Conservation (phyloP, 176 grass and related monocot genomes). For the Oryza rufipogon region DNA sequence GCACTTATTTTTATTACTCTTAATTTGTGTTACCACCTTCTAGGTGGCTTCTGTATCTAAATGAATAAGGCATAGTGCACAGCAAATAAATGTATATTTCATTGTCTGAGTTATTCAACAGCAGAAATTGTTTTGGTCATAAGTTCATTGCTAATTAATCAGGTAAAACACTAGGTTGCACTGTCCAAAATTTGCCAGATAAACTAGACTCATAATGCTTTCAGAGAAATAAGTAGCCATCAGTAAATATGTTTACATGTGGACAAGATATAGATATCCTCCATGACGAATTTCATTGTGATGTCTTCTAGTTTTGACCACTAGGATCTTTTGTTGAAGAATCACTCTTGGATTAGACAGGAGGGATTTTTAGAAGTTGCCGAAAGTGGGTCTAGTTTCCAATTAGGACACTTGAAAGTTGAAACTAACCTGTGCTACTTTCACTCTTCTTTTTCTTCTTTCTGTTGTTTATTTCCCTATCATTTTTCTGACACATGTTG, state of each 20-base stretch:
- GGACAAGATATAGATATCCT: constrained; percentile 14
- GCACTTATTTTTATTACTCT: not conserved
- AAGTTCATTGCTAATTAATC: not conserved
- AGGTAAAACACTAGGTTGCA: constrained; percentile 19
- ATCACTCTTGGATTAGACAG: not conserved
- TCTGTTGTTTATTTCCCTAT: not conserved
- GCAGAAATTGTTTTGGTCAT: constrained; percentile 22
- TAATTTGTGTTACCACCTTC: constrained; percentile 36
- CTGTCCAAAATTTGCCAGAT: constrained; percentile 20
- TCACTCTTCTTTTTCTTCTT: not conserved
- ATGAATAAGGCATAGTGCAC: constrained; percentile 14
- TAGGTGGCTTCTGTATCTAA: constrained; percentile 50
- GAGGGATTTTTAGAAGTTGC: not conserved
- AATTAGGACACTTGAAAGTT: not conserved
- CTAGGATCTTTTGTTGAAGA: constrained; percentile 21
- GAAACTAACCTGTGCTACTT: not conserved
- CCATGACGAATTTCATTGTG: not conserved
- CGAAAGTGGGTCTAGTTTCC: not conserved
- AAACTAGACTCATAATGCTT: constrained; percentile 13
- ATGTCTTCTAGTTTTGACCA: constrained; percentile 27
- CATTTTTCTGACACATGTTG: not conserved
- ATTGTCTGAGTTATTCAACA: not conserved
- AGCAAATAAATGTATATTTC: constrained; percentile 34
- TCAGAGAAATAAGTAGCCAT: not conserved
- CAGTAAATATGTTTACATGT: constrained; percentile 22